Evolutionary conservation across 148 eudicot species (phyloP).

Genomic region (Pouteria glomerata): DNA sequence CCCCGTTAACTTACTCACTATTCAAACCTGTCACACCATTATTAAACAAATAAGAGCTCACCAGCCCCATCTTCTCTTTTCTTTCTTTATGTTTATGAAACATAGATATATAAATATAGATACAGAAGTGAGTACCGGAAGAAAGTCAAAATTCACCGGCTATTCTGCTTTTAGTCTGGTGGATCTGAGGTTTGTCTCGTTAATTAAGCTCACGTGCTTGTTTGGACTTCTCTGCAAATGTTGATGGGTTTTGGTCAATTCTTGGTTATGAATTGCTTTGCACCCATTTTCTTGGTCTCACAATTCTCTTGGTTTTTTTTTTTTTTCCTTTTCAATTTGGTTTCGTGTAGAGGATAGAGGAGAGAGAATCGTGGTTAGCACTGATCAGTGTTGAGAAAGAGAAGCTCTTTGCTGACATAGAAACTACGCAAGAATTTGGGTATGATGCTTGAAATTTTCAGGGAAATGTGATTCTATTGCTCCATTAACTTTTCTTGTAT

Average conservation of each 20-base stretch:
- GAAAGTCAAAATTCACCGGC: slow-evolving; percentile 20
- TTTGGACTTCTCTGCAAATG: neutral
- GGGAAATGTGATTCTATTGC: neutral
- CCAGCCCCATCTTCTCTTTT: neutral
- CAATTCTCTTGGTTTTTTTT: neutral
- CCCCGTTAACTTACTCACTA: neutral
- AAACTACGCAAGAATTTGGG: slow-evolving; percentile 12
- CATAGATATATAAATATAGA: neutral
- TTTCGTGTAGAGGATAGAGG: slow-evolving; percentile 5
- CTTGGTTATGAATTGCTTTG: neutral
- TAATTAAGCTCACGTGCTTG: slow-evolving; percentile 18
- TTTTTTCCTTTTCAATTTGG: slow-evolving; percentile 5
- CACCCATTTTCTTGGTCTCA: slow-evolving; percentile 6
- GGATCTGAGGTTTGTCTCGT: slow-evolving; percentile 26
- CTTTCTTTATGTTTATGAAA: too few relatives aligned
- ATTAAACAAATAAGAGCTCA: slow-evolving; percentile 1
- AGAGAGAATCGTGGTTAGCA: slow-evolving; percentile 14
- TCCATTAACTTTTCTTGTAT: neutral
- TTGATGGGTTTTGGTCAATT: slow-evolving; percentile 10
- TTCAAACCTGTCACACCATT: slow-evolving; percentile 13
- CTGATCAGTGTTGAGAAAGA: slow-evolving; percentile 11
- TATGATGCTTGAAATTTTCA: neutral
- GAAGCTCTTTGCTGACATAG: neutral
- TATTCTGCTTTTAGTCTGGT: slow-evolving; percentile 8
- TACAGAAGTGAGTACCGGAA: slow-evolving; percentile 5